Evolutionary conservation across 2,329 filamentous ascomycete species (phyloP).

Genomic region (Pseudohalonectria lignicola): DNA sequence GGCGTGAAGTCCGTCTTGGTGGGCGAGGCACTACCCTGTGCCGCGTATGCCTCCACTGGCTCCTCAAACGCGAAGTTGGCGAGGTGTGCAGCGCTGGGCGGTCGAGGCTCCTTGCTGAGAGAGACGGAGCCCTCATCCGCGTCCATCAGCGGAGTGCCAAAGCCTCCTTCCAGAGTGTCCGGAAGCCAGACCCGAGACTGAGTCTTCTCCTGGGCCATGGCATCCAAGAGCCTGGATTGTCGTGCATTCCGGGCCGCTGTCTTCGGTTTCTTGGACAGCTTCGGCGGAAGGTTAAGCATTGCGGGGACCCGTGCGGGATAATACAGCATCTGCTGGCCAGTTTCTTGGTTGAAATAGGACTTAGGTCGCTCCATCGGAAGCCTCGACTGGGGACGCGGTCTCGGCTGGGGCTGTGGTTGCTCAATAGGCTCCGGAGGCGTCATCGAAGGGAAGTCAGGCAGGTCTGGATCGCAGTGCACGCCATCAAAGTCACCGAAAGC

Average conservation of each 20-base stretch:
- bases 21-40: neutral
- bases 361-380: slow-evolving; percentile 28
- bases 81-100: no score
- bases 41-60: no score
- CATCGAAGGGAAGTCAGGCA: slow-evolving; percentile 7
- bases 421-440: neutral
- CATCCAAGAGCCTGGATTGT: slow-evolving; percentile 61
- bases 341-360: slow-evolving; percentile 51
- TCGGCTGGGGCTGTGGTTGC: slow-evolving; percentile 9
- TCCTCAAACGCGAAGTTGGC: no score
- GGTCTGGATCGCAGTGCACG: slow-evolving; percentile 56
- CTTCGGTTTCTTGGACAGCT: slow-evolving; percentile 63
- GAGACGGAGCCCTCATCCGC: neutral
- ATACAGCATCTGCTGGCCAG: slow-evolving; percentile 76
- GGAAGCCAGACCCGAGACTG: slow-evolving; percentile 33
- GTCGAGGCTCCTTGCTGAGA: neutral
- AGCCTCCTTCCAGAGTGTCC: slow-evolving; percentile 26
- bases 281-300: slow-evolving; percentile 85
- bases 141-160: slow-evolving; percentile 7
- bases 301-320: slow-evolving; percentile 92
- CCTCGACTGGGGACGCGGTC: slow-evolving; percentile 5
- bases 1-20: slow-evolving; percentile 3
- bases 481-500: slow-evolving; percentile 78
- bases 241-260: slow-evolving; percentile 54
- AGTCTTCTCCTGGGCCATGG: slow-evolving; percentile 33